A percentile compares a stretch with the other conserved stretches of the same genome.
phyloP scores from a whole-genome alignment of 78 protist genomes.

The Dictyostelium citrinum region DNA sequence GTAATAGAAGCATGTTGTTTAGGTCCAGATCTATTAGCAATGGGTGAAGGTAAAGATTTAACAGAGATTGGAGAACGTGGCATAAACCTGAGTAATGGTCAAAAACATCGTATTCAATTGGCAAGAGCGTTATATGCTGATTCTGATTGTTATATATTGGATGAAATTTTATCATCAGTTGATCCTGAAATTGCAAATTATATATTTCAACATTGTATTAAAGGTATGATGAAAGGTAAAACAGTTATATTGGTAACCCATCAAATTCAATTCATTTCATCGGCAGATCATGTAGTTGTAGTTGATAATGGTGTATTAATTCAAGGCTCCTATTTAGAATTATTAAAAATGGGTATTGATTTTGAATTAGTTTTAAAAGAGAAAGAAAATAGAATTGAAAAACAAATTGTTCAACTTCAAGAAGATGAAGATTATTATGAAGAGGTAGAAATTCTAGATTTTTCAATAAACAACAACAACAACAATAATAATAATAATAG shows the following conservation, averaged over 20 bases:
- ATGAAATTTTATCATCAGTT: slow-evolving; percentile 83
- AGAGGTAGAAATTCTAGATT: background rate
- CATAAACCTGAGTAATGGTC: slow-evolving; percentile 96
- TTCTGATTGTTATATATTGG: slow-evolving; percentile 84
- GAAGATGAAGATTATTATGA: background rate
- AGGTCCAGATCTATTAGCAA: background rate
- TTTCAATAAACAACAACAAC: background rate
- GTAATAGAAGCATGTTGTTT: slow-evolving; percentile 33
- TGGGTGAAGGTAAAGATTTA: slow-evolving; percentile 82
- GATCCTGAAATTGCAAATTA: slow-evolving; percentile 85
- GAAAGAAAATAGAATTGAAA: background rate
- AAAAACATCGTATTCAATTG: slow-evolving; percentile 93
- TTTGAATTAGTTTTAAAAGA: slow-evolving; percentile 19
- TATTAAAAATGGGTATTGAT: slow-evolving; percentile 52
- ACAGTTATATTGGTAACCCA: slow-evolving; percentile 89
- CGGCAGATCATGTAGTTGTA: slow-evolving; percentile 62
- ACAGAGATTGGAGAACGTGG: slow-evolving; percentile 98
- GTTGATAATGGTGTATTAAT: background rate
- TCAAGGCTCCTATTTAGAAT: slow-evolving; percentile 75
- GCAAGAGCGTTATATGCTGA: slow-evolving; percentile 94
- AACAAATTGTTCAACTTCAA: background rate
- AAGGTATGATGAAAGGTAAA: slow-evolving; percentile 37
- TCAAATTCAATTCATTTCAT: slow-evolving; percentile 38
- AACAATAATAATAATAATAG: background rate
- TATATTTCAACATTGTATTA: slow-evolving; percentile 70